phyloP scores from a whole-genome alignment of 2,329 filamentous ascomycete species.

The Cladosporium oxysporum region DNA sequence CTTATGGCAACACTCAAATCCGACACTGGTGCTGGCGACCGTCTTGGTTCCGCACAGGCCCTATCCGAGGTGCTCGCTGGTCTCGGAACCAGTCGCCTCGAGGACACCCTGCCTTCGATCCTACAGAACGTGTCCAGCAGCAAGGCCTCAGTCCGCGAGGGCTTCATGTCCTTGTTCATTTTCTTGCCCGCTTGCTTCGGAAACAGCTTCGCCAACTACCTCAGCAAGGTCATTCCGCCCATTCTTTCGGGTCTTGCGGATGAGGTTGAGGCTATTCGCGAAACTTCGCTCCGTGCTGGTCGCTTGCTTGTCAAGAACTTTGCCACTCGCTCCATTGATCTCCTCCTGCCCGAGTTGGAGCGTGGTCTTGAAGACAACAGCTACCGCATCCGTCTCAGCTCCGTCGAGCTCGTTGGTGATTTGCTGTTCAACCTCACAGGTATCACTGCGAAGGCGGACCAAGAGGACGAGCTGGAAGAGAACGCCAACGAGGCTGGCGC shows the following conservation, averaged over 20 bases:
- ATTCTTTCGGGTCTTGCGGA: conserved; percentile 93
- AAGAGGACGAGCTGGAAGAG: conserved; percentile 79
- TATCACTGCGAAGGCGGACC: conserved; percentile 75
- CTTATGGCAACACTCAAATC: conserved; percentile 98
- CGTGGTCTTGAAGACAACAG: conserved; percentile 95
- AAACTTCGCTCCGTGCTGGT: conserved; percentile 92
- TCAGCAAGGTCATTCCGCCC: conserved; percentile 91
- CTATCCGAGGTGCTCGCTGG: conserved; percentile 95
- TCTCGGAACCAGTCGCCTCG: conserved; percentile 84
- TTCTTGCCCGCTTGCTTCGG: conserved; percentile 98
- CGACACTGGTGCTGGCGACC: conserved; percentile 92
- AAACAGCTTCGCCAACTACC: conserved; percentile 96
- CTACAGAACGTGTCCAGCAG: conserved; percentile 92
- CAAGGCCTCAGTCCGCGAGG: conserved; percentile 88
- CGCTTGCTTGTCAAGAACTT: conserved; percentile 98
- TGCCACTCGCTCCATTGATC: conserved; percentile 88
- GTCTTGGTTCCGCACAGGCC: conserved; percentile 93
- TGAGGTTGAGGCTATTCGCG: conserved; percentile 92
- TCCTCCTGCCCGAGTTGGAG: conserved; percentile 91
- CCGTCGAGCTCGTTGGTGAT: conserved; percentile 94
- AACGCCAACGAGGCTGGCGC: conserved; percentile 82
- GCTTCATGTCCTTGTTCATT: conserved; percentile 99
- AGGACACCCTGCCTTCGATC: conserved; percentile 95
- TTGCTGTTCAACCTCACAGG: conserved; percentile 96
- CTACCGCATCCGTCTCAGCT: conserved; percentile 96